These are phyloP conservation scores for Coriaria nepalensis DNA, from an alignment of 306 rosid genomes.

Conservation along the genomic window DNA sequence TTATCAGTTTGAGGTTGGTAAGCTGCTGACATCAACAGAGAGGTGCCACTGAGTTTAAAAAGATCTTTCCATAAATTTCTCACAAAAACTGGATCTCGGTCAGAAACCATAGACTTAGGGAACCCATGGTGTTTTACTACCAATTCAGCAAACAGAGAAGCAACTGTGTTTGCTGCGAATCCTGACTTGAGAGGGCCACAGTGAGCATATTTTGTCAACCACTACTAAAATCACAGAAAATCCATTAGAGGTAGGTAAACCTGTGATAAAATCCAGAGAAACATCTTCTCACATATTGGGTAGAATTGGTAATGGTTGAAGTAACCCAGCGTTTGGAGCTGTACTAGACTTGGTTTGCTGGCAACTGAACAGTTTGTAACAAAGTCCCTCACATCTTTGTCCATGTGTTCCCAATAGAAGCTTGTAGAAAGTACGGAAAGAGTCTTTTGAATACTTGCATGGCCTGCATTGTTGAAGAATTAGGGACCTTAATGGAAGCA, in stretches of 20 bases:
- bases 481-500: too few relatives aligned
- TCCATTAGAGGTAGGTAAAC: neutral
- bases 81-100: neutral
- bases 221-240: neutral
- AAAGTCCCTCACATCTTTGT: neutral
- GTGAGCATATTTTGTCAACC: neutral
- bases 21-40: neutral
- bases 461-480: too few relatives aligned
- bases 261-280: neutral
- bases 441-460: too few relatives aligned
- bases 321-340: neutral
- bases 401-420: neutral
- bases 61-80: neutral
- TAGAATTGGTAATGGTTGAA: neutral
- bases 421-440: neutral
- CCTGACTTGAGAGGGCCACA: neutral
- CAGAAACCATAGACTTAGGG: neutral
- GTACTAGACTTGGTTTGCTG: neutral
- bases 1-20: too few relatives aligned
- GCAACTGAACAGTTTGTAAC: neutral
- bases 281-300: neutral
- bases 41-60: neutral
- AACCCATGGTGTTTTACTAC: neutral
- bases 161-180: neutral
- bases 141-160: neutral